phyloP scores from a whole-genome alignment of 2,329 filamentous ascomycete species.

The Ascosphaera aggregata region DNA sequence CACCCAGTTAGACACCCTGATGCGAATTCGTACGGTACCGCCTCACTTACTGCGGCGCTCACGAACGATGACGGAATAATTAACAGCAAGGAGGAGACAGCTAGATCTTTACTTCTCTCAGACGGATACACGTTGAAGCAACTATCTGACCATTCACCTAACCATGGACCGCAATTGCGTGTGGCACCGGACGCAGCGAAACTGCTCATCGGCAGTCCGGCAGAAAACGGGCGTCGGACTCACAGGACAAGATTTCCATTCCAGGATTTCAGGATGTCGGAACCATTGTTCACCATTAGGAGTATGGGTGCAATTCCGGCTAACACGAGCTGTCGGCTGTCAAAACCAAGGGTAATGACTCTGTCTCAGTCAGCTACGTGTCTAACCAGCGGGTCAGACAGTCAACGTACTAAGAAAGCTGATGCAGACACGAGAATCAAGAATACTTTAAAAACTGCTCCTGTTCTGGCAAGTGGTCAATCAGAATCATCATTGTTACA shows the following conservation, averaged over 20 bases:
- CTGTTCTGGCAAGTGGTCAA: not conserved
- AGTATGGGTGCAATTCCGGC: not conserved
- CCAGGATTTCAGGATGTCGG: not conserved
- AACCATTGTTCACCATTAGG: not conserved
- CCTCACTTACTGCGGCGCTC: not conserved
- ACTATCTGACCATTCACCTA: constrained; percentile 3
- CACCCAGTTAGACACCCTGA: no score
- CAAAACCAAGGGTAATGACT: not conserved
- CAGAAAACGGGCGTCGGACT: not conserved
- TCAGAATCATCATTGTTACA: no score
- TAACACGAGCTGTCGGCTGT: not conserved
- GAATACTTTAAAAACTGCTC: not conserved
- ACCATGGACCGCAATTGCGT: constrained; percentile 5
- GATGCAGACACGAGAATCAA: not conserved
- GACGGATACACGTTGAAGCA: constrained; percentile 5
- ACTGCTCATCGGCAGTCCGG: constrained; percentile 6
- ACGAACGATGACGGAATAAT: not conserved
- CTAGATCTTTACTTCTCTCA: not conserved
- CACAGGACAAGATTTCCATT: not conserved
- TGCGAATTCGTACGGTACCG: not conserved
- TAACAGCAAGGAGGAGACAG: not conserved
- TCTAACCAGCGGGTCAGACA: not conserved
- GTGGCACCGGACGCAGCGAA: constrained; percentile 7
- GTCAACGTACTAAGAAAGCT: not conserved
- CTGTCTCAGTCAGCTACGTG: not conserved